Percentiles rank a stretch among this genome's conserved stretches.
Evolutionary conservation across 2,329 filamentous ascomycete species (phyloP).

Genomic region (Macrophomina pseudophaseolina): DNA sequence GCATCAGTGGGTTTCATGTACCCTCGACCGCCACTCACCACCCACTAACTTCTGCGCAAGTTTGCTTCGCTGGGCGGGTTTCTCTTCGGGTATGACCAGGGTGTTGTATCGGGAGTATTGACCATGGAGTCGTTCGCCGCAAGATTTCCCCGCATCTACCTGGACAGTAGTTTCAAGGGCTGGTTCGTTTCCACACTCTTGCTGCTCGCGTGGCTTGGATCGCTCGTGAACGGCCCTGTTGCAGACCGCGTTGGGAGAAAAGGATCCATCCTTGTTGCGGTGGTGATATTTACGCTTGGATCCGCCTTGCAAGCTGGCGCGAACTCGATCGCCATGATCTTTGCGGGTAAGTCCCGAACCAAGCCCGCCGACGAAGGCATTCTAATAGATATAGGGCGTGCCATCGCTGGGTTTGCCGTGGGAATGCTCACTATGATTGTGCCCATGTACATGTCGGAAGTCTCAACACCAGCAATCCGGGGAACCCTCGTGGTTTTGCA

Average conservation of each 20-base stretch:
- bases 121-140: constrained; percentile 52
- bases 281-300: constrained; percentile 7
- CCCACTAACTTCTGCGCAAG: background rate
- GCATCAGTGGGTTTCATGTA: background rate
- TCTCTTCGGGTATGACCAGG: constrained; percentile 38
- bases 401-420: constrained; percentile 68
- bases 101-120: constrained; percentile 72
- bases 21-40: too few relatives aligned
- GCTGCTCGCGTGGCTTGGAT: constrained; percentile 9
- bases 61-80: constrained; percentile 7
- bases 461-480: constrained; percentile 1
- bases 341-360: background rate
- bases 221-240: constrained; percentile 2
- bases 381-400: constrained; percentile 65
- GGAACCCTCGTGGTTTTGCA: constrained; percentile 58
- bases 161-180: constrained; percentile 15
- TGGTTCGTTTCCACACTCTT: constrained; percentile 15
- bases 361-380: constrained; percentile 49
- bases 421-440: constrained; percentile 65
- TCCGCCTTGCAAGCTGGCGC: constrained; percentile 7
- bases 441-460: constrained; percentile 44
- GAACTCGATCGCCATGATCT: background rate
- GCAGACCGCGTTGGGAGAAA: constrained; percentile 9
- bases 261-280: constrained; percentile 9
- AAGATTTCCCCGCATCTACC: constrained; percentile 2